Evolutionary conservation across 306 rosid species (phyloP).

Genomic region (Quercus berberidifolia): DNA sequence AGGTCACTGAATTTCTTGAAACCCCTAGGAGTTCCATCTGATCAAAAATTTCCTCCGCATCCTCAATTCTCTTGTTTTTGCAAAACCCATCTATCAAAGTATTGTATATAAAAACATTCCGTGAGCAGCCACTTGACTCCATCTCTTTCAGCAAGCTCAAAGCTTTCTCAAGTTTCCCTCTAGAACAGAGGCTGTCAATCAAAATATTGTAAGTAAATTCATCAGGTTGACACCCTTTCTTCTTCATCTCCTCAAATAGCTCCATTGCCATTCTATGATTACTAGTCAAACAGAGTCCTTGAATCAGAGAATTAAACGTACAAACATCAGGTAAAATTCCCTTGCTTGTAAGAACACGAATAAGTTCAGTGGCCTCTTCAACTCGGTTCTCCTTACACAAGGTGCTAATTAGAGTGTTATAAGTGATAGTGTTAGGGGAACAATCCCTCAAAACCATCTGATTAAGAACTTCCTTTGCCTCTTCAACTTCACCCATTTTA

Average conservation of each 20-base stretch:
- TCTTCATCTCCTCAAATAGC: slow-evolving; percentile 83
- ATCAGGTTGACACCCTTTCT: slow-evolving; percentile 66
- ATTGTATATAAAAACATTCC: slow-evolving; percentile 72
- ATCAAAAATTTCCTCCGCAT: slow-evolving; percentile 89
- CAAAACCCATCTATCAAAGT: slow-evolving; percentile 84
- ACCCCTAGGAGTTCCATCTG: slow-evolving; percentile 91
- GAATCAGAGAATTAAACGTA: slow-evolving; percentile 80
- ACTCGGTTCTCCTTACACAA: slow-evolving; percentile 75
- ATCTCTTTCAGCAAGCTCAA: slow-evolving; percentile 65
- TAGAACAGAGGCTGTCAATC: slow-evolving; percentile 65
- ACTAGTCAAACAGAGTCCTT: slow-evolving; percentile 62
- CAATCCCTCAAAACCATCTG: slow-evolving; percentile 72
- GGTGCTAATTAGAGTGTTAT: slow-evolving; percentile 64
- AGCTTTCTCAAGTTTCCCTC: slow-evolving; percentile 59
- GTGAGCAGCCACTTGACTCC: slow-evolving; percentile 75
- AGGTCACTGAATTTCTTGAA: slow-evolving; percentile 76
- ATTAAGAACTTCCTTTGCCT: slow-evolving; percentile 67
- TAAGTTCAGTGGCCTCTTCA: slow-evolving; percentile 74
- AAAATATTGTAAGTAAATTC: slow-evolving; percentile 80
- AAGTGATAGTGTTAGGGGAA: slow-evolving; percentile 68
- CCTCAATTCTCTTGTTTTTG: slow-evolving; percentile 67
- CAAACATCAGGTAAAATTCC: slow-evolving; percentile 86
- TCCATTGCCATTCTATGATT: slow-evolving; percentile 65
- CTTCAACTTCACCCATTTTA: slow-evolving; percentile 64
- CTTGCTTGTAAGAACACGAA: slow-evolving; percentile 51